Conservation (phyloP, 2,329 filamentous ascomycete species). For the Monosporascus sp. region DNA sequence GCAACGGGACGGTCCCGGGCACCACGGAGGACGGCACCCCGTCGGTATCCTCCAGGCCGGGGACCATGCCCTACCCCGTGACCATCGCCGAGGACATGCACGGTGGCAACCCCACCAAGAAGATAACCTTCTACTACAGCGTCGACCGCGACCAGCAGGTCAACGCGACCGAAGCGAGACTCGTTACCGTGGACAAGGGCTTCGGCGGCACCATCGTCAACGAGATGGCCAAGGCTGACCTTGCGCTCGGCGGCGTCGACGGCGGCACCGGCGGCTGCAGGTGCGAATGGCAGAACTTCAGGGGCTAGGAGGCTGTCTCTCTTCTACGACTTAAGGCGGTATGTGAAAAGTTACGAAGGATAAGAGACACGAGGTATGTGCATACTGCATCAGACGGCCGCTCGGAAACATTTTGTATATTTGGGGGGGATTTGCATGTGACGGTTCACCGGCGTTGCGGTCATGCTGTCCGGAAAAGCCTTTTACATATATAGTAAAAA, state of each 20-base stretch:
- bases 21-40: constrained; percentile 13
- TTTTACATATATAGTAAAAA: neutral
- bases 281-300: constrained; percentile 57
- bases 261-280: constrained; percentile 58
- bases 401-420: neutral
- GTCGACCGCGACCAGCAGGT: constrained; percentile 44
- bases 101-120: constrained; percentile 48
- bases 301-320: neutral
- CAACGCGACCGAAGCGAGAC: constrained; percentile 34
- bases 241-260: constrained; percentile 54
- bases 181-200: constrained; percentile 45
- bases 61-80: constrained; percentile 59
- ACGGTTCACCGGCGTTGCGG: neutral
- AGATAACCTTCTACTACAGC: constrained; percentile 50
- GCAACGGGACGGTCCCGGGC: constrained; percentile 16
- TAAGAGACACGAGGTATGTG: neutral
- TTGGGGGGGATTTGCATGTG: neutral
- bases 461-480: neutral
- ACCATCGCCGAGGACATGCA: constrained; percentile 59
- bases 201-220: constrained; percentile 52
- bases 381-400: neutral
- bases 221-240: constrained; percentile 36
- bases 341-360: neutral
- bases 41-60: constrained; percentile 38
- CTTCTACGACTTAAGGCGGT: too few species aligned